These are phyloP conservation scores for Astrocystis sublimbata DNA, from an alignment of 495 filamentous ascomycete species.

Conservation along the genomic window DNA sequence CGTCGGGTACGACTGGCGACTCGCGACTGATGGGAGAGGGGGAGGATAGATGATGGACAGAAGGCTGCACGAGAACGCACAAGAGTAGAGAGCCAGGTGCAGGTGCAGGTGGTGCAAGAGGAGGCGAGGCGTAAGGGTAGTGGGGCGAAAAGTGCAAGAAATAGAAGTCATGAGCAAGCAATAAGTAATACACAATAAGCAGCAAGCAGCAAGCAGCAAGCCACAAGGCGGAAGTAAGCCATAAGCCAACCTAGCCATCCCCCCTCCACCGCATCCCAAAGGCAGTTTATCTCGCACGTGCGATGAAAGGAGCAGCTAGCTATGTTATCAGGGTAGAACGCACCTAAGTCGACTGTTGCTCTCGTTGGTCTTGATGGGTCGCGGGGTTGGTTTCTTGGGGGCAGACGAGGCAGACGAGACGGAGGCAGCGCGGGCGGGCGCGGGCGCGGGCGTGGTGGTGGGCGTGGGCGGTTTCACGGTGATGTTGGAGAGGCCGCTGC, in stretches of 20 bases:
- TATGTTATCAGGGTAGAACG: constrained; percentile 8
- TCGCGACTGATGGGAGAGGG: neutral
- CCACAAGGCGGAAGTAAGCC: too few relatives aligned
- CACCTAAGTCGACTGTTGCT: constrained; percentile 49
- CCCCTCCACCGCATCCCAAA: neutral
- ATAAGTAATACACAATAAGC: too few relatives aligned
- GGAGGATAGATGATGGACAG: too few relatives aligned
- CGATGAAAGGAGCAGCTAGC: constrained; percentile 1
- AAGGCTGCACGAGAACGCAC: neutral
- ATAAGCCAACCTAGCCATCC: neutral
- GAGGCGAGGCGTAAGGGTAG: too few relatives aligned
- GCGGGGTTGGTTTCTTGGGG: constrained; percentile 49
- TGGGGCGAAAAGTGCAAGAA: neutral
- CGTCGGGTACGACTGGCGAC: neutral
- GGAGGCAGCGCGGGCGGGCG: constrained; percentile 52
- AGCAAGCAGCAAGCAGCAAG: too few relatives aligned
- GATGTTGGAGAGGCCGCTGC: constrained; percentile 59
- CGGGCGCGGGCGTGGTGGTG: constrained; percentile 56
- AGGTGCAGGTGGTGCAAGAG: too few relatives aligned
- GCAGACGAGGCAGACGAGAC: constrained; percentile 39
- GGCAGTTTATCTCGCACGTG: neutral
- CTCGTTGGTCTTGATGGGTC: constrained; percentile 59
- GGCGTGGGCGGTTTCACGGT: constrained; percentile 57
- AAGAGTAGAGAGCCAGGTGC: neutral
- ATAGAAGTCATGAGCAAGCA: too few relatives aligned